Base-by-base conservation (phyloP, 2,329 filamentous ascomycete genomes). In the Grosmannia penicillata region DNA sequence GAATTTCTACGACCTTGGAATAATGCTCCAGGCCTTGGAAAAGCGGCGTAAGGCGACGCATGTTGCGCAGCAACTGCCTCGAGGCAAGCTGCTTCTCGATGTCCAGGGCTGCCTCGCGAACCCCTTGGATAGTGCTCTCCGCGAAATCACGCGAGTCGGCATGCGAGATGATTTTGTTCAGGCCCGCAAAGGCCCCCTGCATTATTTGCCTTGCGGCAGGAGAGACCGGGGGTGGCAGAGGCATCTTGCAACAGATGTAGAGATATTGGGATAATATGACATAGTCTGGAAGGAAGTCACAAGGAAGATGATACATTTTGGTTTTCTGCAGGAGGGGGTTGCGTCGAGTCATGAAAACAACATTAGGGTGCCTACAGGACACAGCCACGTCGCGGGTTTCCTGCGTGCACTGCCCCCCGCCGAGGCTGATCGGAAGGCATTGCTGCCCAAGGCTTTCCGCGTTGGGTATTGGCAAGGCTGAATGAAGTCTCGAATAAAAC, bases 1-100 rank as follows among this genome's bases (percentile, higher is more conserved):
- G 42, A 1, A 60, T 48, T 1, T 65, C 62, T 1, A 67, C 50
- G 0, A 51, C 49, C 28, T 58, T 58, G 0, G 59, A 53, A 30
- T 66, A 68, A 23, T 60, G 52, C 30, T 59, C 56, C 0, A 69
- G 43, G 0, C 57, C 60, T 1, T 46, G 41, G 18, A 69, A 56
- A 0, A 68, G 46, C 0, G 64, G 62, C 37, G 53, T 46, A 0
- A 69, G 21, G n/a, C 64, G 57, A 0, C 54, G 50, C 54, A 68
- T 59, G 24, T 66, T 66, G 1, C 60, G 53, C 0, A 66, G 55
- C 0, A 47, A 56, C 19, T 51, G 46, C 13, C 61, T 44, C 0
- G 57, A 52, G 0, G 53, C 56, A 2, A 68, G 56, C 19, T 58
- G 50, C 2, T 48, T 47, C 39, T 70, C 61, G 4, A 68, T 56